Conservation (phyloP, 495 filamentous ascomycete genomes). For the Penicillium cinerascens region DNA sequence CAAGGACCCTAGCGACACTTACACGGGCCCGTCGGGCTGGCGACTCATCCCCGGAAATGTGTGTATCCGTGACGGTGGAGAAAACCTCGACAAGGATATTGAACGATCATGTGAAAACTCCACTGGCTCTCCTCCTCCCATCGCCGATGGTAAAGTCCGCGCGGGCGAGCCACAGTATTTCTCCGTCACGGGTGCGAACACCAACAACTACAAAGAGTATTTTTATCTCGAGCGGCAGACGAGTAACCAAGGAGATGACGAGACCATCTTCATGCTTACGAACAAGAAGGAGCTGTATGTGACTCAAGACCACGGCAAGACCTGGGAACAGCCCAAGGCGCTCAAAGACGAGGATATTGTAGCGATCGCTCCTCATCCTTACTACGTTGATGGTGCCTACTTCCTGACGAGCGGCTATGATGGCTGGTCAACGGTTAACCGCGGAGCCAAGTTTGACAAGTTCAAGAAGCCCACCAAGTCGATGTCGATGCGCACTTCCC, state of each 20-base stretch:
- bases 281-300: constrained; percentile 60
- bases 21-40: constrained; percentile 82
- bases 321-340: constrained; percentile 59
- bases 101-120: constrained; percentile 51
- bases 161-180: constrained; percentile 53
- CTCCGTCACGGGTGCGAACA: constrained; percentile 33
- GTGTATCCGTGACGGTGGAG: constrained; percentile 60
- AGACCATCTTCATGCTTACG: constrained; percentile 82
- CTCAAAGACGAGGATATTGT: constrained; percentile 59
- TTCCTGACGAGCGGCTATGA: constrained; percentile 68
- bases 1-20: constrained; percentile 62
- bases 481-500: constrained; percentile 33
- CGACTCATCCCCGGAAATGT: constrained; percentile 87
- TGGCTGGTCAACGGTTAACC: constrained; percentile 75
- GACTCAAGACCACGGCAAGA: constrained; percentile 81
- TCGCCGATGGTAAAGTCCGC: constrained; percentile 58
- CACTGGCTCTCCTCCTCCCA: constrained; percentile 34
- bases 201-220: constrained; percentile 45
- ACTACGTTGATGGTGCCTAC: constrained; percentile 79
- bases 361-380: constrained; percentile 67
- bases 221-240: constrained; percentile 83
- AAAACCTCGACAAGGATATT: constrained; percentile 41
- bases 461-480: constrained; percentile 57
- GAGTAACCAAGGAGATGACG: constrained; percentile 59
- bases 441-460: constrained; percentile 60